Percentiles rank a stretch among this genome's conserved stretches.
Evolutionary conservation across 345 rosid genomes (phyloP).

Genomic region (Hibiscus trionum): DNA sequence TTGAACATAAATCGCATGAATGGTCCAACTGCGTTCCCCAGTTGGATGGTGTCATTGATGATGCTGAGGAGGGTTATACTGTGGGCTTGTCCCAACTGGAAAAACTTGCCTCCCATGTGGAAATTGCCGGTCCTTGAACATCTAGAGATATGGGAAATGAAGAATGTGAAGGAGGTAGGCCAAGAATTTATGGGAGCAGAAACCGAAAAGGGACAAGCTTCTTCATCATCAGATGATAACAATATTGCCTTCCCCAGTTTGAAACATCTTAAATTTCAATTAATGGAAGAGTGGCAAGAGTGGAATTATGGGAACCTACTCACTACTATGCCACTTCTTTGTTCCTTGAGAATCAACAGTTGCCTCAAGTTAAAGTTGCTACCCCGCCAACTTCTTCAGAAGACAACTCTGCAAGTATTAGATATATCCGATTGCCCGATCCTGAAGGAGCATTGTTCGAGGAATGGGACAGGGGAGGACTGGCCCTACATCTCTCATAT

Average conservation of each 20-base stretch:
- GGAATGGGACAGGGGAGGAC: not conserved
- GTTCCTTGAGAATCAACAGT: not conserved
- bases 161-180: constrained; percentile 5
- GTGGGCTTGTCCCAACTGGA: not conserved
- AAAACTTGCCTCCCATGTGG: not conserved
- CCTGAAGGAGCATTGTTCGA: not conserved
- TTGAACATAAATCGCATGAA: not conserved
- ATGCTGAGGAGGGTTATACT: not conserved
- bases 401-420: not conserved
- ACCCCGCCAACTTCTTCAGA: not conserved
- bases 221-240: not conserved
- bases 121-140: not conserved
- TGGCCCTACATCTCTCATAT: not conserved
- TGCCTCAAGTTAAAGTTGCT: not conserved
- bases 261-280: not conserved
- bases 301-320: not conserved
- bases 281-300: not conserved
- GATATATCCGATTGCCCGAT: not conserved
- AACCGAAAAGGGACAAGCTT: not conserved
- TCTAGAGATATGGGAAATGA: constrained; percentile 4
- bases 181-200: not conserved
- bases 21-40: not conserved
- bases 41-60: not conserved
- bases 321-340: not conserved
- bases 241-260: not conserved